Base-by-base conservation (phyloP, 345 rosid genomes). In the Turnera subulata region DNA sequence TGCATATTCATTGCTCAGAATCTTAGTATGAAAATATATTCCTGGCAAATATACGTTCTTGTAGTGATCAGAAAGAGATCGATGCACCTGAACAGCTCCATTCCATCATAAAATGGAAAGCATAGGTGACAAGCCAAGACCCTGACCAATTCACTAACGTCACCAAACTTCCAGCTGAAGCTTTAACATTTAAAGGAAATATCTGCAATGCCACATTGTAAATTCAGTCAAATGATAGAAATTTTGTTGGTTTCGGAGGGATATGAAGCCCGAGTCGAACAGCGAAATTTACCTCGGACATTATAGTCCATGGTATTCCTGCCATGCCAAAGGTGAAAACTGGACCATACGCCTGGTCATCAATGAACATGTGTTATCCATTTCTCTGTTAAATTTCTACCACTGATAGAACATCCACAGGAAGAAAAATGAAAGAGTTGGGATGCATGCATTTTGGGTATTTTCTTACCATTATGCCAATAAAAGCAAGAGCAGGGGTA, bases 101-200 rank as follows among this genome's bases (percentile, higher is more conserved):
- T 9, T 73, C 38, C 76, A 75, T 67, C 37, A 78, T 56, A 70
- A 87, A 85, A 65, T 79, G 87, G 71, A 88, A 85, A 14, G 84
- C 44, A 33, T 59, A 88, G 23, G 97, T 60, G 55, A 84, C 62
- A 24, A 87, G 73, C 97, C 96, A 87, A 49, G 87, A 77, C 15
- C 84, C 73, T 32, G 77, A 67, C 97, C 97, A 87, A 70, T 83
- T 87, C 18, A 82, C 78, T 52, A 90, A 58, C 24, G 85, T 80
- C 72, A 84, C 86, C 13, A 90, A 68, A 62, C 93, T 90, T 49
- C 96, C 96, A 29, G 93, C 90, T 35, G 85, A 64, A 2, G 81
- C 93, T 58, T 85, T 90, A 64, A 87, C 62, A 64, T 79, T 85
- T 58, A 83, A 82, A 1, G 93, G 96, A 58, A 89, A 85, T 64